Evolutionary conservation across 495 filamentous ascomycete genomes (phyloP), one percentile per base, ranked within the genome.

Genomic region (Hypoxylon rickii): DNA sequence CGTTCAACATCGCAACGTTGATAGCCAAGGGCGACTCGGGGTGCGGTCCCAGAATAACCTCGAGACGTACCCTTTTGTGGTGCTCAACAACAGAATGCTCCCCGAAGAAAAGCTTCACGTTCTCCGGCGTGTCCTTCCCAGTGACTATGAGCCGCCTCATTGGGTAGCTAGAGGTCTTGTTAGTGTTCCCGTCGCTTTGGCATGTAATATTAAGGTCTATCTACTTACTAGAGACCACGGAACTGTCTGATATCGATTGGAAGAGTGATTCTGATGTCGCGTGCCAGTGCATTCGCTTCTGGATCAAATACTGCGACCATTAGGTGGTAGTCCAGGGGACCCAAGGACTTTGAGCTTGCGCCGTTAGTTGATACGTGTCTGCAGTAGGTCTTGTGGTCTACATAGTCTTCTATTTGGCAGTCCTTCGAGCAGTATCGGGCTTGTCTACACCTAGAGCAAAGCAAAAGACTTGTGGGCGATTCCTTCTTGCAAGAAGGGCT

Each of bases 61-160:
- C 16, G 16, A 29, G 10, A 13, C 48, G 48, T 2, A 15, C 7
- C n/a, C 5, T 1, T 11, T 36, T 21, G 6, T 42, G 38, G 24
- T 31, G 1, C 6, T 15, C 6, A 11, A 33, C 13, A 3, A 17
- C 7, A n/a, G 11, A 19, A 11, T 40, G 13, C 19, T 24, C 47
- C 7, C 55, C 55, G 22, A 53, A 49, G 31, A 59, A 39, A 37
- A 59, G 47, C 1, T 18, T 37, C 1, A 59, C 0, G 26, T 59
- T 59, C 21, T 59, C 32, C 1, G 55, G 32, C 4, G 48, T 52
- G 41, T 59, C 55, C 29, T 53, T 52, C 3, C 55, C 55, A 2
- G 48, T 46, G 29, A 45, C 10, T 1, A 53, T 22, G 12, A 59
- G 55, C n/a, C 55, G 47, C 12, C 40, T 36, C 16, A 59, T 34